Conservation (phyloP, 768 basidiomycete genomes). For the Boletus sp. region DNA sequence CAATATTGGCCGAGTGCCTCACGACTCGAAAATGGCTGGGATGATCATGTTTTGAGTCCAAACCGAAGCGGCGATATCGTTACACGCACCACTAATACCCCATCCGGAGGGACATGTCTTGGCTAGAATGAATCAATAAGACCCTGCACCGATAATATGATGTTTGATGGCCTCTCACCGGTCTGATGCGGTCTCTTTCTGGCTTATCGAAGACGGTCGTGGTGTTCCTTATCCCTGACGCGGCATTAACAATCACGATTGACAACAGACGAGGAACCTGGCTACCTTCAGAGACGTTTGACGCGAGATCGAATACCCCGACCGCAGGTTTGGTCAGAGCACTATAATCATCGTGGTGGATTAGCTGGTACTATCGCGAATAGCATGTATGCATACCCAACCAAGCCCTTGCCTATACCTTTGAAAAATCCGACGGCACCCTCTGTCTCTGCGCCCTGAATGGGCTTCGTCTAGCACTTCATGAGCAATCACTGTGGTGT, state of each 20-base stretch:
- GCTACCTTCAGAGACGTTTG: constrained; percentile 87
- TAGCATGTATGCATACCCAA: constrained; percentile 56
- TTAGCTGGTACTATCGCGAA: not conserved
- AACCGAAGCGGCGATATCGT: not conserved
- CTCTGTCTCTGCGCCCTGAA: constrained; percentile 93
- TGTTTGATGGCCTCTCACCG: constrained; percentile 44
- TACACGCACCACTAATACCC: constrained; percentile 72
- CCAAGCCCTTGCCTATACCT: constrained; percentile 93
- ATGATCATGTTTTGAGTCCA: not conserved
- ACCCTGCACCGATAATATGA: constrained; percentile 1
- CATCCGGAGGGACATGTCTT: constrained; percentile 81
- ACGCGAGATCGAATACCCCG: constrained; percentile 93
- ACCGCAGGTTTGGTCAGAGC: constrained; percentile 95
- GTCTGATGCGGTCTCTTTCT: constrained; percentile 79
- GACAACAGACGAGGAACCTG: not conserved
- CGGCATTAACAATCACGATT: constrained; percentile 5
- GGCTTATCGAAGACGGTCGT: constrained; percentile 96
- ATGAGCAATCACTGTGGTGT: constrained; percentile 1
- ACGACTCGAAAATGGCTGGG: constrained; percentile 80
- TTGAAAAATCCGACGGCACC: constrained; percentile 98
- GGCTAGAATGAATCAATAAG: constrained; percentile 46
- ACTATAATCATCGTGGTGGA: constrained; percentile 41
- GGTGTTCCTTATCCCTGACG: constrained; percentile 88
- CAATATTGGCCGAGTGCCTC: constrained; percentile 95
- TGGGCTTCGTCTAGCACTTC: constrained; percentile 76